Base-by-base conservation (phyloP, 805 yeast species). In the Yamadazyma ubonensis region DNA sequence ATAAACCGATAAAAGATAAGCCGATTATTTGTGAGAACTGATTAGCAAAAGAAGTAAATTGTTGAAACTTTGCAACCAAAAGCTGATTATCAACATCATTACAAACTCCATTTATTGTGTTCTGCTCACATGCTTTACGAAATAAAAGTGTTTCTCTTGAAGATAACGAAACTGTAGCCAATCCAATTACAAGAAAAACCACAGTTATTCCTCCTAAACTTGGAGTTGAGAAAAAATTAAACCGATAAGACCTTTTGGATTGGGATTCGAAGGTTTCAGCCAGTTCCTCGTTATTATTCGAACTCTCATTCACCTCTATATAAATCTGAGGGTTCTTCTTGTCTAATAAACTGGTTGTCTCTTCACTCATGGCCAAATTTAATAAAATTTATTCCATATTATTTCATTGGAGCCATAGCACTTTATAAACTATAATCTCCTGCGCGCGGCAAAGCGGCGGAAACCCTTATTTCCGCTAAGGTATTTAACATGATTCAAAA, bases 1-100 rank as follows among this genome's bases (percentile, higher is more conserved):
- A 38, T 53, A 73, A 43, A 29, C 67, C 58, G 54, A 61, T 58
- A 48, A 79, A 79, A 0, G 83, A 81, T 37, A 79, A 61, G 10
- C 80, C 75, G 1, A 79, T 39, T 15, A 79, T 66, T 76, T 65
- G 22, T 69, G 76, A 53, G 0, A 73, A 35, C 0, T 79, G 79
- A 5, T 60, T 49, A 0, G 70, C 38, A 4, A 80, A 48, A 29
- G 61, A 51, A 10, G 53, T 47, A 42, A 63, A 59, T 36, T 80
- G 71, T 34, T 72, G 72, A 32, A 79, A 60, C 23, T 61, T 55
- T 3, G 84, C 75, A 16, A 73, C 59, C 20, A 61, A 36, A 1
- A 61, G 39, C 48, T 67, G 73, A 2, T 61, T 55, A 8, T 51
- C 52, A 1, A 52, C 45, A 4, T 63, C 59, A 29, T 60, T 59